These are phyloP conservation scores for Warburgia ugandensis DNA, from an alignment of 164 flowering plant genomes.

Conservation along the genomic window DNA sequence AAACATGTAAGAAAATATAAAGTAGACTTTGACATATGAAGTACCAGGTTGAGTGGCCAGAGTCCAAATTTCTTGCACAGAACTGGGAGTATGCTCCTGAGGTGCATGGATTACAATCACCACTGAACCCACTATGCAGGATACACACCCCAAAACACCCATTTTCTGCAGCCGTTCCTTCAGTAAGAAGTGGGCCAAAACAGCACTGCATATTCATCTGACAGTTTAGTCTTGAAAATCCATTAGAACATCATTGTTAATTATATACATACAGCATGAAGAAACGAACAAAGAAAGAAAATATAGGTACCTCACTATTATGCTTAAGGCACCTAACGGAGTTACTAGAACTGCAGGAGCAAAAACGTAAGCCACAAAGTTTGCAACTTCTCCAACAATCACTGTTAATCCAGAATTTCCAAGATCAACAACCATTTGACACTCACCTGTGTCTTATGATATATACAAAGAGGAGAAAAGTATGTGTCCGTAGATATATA, in stretches of 20 bases:
- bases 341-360: slow-evolving; percentile 95
- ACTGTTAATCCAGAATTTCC: slow-evolving; percentile 33
- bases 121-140: slow-evolving; percentile 90
- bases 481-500: slow-evolving; percentile 4
- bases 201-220: slow-evolving; percentile 48
- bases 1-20: background rate
- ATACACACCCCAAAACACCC: slow-evolving; percentile 76
- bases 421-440: slow-evolving; percentile 5
- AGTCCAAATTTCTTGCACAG: slow-evolving; percentile 77
- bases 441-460: slow-evolving; percentile 1
- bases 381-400: slow-evolving; percentile 88
- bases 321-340: slow-evolving; percentile 89
- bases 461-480: background rate
- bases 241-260: background rate
- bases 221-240: slow-evolving; percentile 12
- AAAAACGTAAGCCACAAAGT: slow-evolving; percentile 84
- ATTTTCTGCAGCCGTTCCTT: slow-evolving; percentile 68
- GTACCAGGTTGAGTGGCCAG: slow-evolving; percentile 87
- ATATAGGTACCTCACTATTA: slow-evolving; percentile 62
- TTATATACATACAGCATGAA: background rate
- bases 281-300: background rate
- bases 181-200: slow-evolving; percentile 81
- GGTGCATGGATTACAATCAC: slow-evolving; percentile 95
- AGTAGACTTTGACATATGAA: slow-evolving; percentile 1
- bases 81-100: slow-evolving; percentile 65